These are phyloP conservation scores for Eragrostis nindensis DNA, from an alignment of 176 grass and related monocot genomes.

Conservation along the genomic window DNA sequence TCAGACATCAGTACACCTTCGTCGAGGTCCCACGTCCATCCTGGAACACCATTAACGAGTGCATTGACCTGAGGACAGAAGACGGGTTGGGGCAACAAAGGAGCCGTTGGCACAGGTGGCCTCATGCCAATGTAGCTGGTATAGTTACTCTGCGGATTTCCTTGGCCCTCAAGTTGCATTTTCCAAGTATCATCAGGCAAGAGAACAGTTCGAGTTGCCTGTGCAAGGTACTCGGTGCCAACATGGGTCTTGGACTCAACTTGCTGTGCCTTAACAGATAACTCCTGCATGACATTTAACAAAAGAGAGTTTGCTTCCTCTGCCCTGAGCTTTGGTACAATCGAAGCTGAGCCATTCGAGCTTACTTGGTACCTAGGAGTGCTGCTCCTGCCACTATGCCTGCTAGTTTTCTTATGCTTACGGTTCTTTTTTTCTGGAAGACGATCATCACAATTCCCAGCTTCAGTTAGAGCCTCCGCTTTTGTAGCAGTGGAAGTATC, in stretches of 20 bases:
- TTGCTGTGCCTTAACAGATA: constrained; percentile 42
- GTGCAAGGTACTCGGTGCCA: not conserved
- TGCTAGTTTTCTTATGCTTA: constrained; percentile 25
- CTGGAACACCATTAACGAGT: constrained; percentile 15
- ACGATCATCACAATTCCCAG: not conserved
- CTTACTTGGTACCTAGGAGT: constrained; percentile 50
- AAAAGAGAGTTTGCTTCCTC: constrained; percentile 21
- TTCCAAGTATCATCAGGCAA: constrained; percentile 19
- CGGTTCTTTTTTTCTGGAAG: too few species aligned
- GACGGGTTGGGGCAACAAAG: constrained; percentile 50
- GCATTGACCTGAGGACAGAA: constrained; percentile 25
- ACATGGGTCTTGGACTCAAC: constrained; percentile 23
- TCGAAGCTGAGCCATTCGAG: constrained; percentile 25
- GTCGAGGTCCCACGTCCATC: not conserved
- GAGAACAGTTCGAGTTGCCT: not conserved
- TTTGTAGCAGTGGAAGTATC: too few species aligned
- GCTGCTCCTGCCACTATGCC: constrained; percentile 32
- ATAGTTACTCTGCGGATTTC: constrained; percentile 22
- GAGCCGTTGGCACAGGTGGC: constrained; percentile 13
- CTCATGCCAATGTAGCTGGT: not conserved
- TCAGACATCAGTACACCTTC: not conserved
- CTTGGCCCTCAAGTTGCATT: constrained; percentile 39
- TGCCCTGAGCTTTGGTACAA: constrained; percentile 16
- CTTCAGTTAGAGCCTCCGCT: too few species aligned
- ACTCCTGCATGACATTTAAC: constrained; percentile 34